These are phyloP conservation scores for Candida glucosophila DNA, from an alignment of 1,139 yeast species.

Conservation along the genomic window DNA sequence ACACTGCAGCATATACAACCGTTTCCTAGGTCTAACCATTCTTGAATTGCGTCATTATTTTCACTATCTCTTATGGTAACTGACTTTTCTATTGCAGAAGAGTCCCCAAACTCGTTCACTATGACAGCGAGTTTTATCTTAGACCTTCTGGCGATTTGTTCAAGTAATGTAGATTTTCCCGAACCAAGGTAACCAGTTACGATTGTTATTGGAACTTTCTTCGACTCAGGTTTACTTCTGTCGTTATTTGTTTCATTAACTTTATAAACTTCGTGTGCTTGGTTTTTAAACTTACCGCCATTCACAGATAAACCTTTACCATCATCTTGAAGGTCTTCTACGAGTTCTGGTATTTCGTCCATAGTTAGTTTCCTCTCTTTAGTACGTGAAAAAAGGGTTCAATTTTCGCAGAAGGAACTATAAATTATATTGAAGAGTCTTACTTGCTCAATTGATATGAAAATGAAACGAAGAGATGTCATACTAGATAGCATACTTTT, in stretches of 20 bases:
- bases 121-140: conserved; percentile 78
- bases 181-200: conserved; percentile 94
- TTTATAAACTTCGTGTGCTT: neutral
- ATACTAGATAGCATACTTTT: conserved; percentile 14
- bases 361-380: conserved; percentile 7
- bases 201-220: conserved; percentile 80
- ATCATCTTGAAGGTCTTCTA: conserved; percentile 20
- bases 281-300: neutral
- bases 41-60: conserved; percentile 54
- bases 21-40: conserved; percentile 93
- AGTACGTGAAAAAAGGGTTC: too few relatives aligned
- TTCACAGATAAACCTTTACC: too few relatives aligned
- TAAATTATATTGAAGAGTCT: too few relatives aligned
- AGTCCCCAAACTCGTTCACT: conserved; percentile 83
- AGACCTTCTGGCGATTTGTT: conserved; percentile 61
- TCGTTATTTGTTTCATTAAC: neutral
- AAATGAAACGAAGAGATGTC: too few relatives aligned
- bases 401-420: too few relatives aligned
- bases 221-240: conserved; percentile 3
- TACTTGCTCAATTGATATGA: too few relatives aligned
- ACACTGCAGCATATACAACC: conserved; percentile 97
- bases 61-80: conserved; percentile 64
- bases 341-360: conserved; percentile 49
- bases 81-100: conserved; percentile 82
- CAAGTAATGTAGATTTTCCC: conserved; percentile 84